Evolutionary conservation across 495 filamentous ascomycete genomes (phyloP).

Genomic region (Acidiella bohemica): DNA sequence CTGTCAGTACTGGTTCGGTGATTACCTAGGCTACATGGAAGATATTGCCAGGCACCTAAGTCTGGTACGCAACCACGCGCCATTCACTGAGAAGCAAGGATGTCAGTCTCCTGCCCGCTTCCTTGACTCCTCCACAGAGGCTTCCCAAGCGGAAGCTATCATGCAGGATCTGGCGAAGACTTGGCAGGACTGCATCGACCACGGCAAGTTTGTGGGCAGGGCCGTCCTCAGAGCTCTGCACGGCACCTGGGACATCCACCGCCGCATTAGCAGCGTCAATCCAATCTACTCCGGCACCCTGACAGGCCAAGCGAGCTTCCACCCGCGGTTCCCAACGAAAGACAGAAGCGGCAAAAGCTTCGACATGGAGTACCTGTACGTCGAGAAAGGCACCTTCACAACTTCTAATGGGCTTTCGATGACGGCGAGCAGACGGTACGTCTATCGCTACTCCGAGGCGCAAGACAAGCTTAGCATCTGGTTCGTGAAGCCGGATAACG

Average conservation of each 20-base stretch:
- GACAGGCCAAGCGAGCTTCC: slow-evolving; percentile 47
- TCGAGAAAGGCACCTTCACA: slow-evolving; percentile 47
- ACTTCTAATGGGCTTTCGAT: slow-evolving; percentile 28
- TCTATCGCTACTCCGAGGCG: slow-evolving; percentile 44
- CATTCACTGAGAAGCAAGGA: slow-evolving; percentile 8
- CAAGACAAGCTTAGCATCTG: slow-evolving; percentile 48
- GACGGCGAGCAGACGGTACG: slow-evolving; percentile 29
- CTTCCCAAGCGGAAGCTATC: slow-evolving; percentile 9
- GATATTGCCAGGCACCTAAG: slow-evolving; percentile 45
- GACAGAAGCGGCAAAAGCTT: slow-evolving; percentile 12
- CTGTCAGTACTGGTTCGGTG: slow-evolving; percentile 65
- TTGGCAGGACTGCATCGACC: slow-evolving; percentile 10
- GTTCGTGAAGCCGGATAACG: slow-evolving; percentile 47
- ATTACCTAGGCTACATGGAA: slow-evolving; percentile 70
- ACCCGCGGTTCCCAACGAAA: slow-evolving; percentile 36
- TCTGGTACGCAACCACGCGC: slow-evolving; percentile 24
- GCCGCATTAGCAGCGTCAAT: slow-evolving; percentile 34
- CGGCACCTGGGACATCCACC: slow-evolving; percentile 52
- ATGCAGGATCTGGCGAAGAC: slow-evolving; percentile 13
- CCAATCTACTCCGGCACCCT: slow-evolving; percentile 44
- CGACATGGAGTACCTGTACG: slow-evolving; percentile 48
- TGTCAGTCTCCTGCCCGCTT: slow-evolving; percentile 12
- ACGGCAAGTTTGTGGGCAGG: slow-evolving; percentile 37
- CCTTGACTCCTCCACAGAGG: background rate
- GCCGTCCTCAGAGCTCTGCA: slow-evolving; percentile 63